phyloP scores from a whole-genome alignment of 805 yeast species.

The Phaffomyces opuntiae region DNA sequence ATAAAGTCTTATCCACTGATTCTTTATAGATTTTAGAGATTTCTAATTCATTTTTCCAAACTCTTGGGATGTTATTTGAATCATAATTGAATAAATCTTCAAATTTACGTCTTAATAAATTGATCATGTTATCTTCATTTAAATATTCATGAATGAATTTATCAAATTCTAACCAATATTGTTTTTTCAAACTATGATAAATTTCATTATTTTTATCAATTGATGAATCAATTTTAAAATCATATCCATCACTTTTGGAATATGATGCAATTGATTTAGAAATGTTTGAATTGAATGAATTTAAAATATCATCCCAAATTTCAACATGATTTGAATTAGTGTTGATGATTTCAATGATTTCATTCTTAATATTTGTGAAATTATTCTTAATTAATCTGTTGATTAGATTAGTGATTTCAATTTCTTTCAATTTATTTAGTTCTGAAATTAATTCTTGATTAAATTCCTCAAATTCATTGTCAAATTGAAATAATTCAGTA shows the following conservation, averaged over 20 bases:
- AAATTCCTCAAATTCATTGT: conserved; percentile 28
- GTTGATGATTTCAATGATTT: conserved; percentile 39
- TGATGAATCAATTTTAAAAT: conserved; percentile 61
- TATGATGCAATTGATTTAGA: conserved; percentile 26
- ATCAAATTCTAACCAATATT: conserved; percentile 62
- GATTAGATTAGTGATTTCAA: conserved; percentile 28
- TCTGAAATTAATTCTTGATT: conserved; percentile 22
- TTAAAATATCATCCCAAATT: conserved; percentile 56
- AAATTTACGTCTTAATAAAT: conserved; percentile 68
- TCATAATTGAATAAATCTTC: conserved; percentile 83
- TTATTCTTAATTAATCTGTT: conserved; percentile 41
- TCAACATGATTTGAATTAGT: conserved; percentile 35
- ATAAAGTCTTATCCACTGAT: conserved; percentile 53
- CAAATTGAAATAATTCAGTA: conserved; percentile 22
- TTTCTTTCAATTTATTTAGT: conserved; percentile 13
- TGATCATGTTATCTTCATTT: conserved; percentile 57
- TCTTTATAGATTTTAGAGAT: conserved; percentile 57
- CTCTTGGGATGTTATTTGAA: conserved; percentile 68
- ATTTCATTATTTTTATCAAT: conserved; percentile 35
- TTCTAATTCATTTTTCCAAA: conserved; percentile 71
- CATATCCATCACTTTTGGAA: conserved; percentile 30
- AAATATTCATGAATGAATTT: conserved; percentile 53
- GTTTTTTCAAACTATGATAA: conserved; percentile 36
- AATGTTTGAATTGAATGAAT: conserved; percentile 34
- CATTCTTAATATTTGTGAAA: conserved; percentile 40